Conservation (phyloP, 169 alveolate species). For the Theileria annulata region DNA sequence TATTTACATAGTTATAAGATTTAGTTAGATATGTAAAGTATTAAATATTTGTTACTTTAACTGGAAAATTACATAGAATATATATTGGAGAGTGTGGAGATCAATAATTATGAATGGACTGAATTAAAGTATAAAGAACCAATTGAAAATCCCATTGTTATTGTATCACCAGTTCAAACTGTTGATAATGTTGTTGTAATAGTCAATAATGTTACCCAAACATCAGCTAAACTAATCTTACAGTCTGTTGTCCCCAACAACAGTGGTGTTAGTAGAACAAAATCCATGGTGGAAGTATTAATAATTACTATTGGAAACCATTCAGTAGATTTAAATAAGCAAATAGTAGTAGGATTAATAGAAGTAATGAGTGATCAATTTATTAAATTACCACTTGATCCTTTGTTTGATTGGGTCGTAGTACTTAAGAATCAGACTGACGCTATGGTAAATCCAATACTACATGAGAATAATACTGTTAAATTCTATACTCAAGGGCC, state of each 20-base stretch:
- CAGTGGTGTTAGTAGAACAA: not conserved
- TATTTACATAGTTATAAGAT: not conserved
- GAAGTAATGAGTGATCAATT: not conserved
- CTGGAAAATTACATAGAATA: slow-evolving; percentile 24
- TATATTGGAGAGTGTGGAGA: slow-evolving; percentile 13
- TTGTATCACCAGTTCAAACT: slow-evolving; percentile 19
- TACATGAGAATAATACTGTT: not conserved
- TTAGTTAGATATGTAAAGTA: too few species aligned
- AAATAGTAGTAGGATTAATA: slow-evolving; percentile 20
- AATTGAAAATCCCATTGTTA: slow-evolving; percentile 50
- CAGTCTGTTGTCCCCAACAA: not conserved
- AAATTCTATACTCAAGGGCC: not conserved
- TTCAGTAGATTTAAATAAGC: slow-evolving; percentile 19
- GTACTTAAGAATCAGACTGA: slow-evolving; percentile 37
- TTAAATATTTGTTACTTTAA: too few species aligned
- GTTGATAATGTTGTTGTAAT: not conserved
- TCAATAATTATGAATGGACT: slow-evolving; percentile 22
- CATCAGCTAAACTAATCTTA: not conserved
- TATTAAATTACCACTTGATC: slow-evolving; percentile 50
- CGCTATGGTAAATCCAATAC: not conserved
- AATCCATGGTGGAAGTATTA: slow-evolving; percentile 20
- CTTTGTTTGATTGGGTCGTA: slow-evolving; percentile 36
- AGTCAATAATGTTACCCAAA: slow-evolving; percentile 12
- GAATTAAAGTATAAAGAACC: slow-evolving; percentile 4
- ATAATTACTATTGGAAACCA: slow-evolving; percentile 57